Conservation (phyloP, 1,139 yeast genomes). For the Blastobotrys buckinghamii region DNA sequence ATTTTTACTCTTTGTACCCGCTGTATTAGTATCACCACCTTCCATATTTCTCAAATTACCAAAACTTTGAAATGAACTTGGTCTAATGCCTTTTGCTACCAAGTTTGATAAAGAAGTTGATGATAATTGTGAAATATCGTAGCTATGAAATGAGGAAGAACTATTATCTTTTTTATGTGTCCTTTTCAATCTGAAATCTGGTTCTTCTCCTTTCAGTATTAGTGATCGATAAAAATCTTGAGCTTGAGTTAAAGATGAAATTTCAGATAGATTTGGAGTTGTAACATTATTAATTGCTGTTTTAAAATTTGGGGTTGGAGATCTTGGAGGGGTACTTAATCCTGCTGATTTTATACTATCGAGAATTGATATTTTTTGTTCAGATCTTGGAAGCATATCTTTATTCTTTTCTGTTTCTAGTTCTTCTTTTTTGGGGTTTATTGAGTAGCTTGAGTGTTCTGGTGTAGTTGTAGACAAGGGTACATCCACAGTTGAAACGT, state of each 20-base stretch:
- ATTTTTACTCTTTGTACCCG: neutral
- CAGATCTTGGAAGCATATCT: neutral
- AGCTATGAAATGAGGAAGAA: constrained; percentile 6
- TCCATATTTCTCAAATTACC: neutral
- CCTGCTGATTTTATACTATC: constrained; percentile 1
- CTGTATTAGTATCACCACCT: too few species aligned
- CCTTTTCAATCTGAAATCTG: neutral
- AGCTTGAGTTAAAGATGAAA: constrained; percentile 7
- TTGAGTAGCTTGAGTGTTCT: neutral
- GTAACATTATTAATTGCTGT: neutral
- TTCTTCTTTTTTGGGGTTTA: neutral
- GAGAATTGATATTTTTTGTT: neutral
- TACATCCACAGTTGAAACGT: neutral
- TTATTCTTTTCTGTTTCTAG: neutral
- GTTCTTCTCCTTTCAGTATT: neutral
- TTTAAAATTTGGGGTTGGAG: neutral
- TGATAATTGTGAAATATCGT: constrained; percentile 11
- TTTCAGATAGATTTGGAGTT: neutral
- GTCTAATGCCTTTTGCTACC: constrained; percentile 9
- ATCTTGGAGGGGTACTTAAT: neutral
- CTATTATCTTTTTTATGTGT: neutral
- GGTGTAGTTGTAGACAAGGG: neutral
- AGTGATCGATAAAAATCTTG: neutral
- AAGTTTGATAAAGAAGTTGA: constrained; percentile 12
- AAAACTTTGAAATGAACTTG: constrained; percentile 2